Percentiles rank a stretch among this genome's conserved stretches.
Conservation (phyloP, 805 yeast genomes). For the Sugiyamaella smithiae region DNA sequence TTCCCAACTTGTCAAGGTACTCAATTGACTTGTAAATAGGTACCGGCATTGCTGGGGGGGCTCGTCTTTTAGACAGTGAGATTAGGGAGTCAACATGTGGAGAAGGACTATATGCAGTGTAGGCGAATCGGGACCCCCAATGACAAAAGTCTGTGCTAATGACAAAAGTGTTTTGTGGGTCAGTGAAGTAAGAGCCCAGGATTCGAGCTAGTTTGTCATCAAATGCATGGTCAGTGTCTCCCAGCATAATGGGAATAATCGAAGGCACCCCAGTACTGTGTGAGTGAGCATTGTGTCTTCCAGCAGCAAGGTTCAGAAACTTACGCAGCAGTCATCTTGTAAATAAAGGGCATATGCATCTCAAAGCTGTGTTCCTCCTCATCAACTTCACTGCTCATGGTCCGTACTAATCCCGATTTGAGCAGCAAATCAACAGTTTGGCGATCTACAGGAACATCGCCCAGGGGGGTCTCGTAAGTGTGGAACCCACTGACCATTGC, state of each 20-base stretch:
- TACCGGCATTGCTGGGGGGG: conserved; percentile 28
- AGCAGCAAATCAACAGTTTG: conserved; percentile 32
- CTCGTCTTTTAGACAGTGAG: conserved; percentile 21
- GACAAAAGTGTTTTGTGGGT: conserved; percentile 63
- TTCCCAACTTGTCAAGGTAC: conserved; percentile 64
- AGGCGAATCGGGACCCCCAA: conserved; percentile 76
- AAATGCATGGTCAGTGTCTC: conserved; percentile 50
- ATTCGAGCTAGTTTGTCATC: conserved; percentile 46
- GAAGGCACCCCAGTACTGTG: conserved; percentile 18
- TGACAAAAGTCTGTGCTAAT: conserved; percentile 93
- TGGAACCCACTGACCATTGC: conserved; percentile 53
- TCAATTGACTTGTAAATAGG: conserved; percentile 75
- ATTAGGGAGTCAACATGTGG: conserved; percentile 20
- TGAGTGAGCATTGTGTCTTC: no score
- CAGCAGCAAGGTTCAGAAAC: no score
- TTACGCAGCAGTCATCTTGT: conserved; percentile 38
- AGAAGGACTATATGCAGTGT: conserved; percentile 46
- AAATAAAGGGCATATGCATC: conserved; percentile 83
- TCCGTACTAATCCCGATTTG: conserved; percentile 44
- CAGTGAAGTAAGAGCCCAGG: conserved; percentile 52
- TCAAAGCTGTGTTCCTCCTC: conserved; percentile 90
- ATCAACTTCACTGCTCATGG: conserved; percentile 61
- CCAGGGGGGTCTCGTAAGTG: conserved; percentile 77
- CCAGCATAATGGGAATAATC: conserved; percentile 78
- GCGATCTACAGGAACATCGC: conserved; percentile 64